Base-by-base conservation (phyloP, 352 stramenopile species). In the Phytophthora niederhauseri region DNA sequence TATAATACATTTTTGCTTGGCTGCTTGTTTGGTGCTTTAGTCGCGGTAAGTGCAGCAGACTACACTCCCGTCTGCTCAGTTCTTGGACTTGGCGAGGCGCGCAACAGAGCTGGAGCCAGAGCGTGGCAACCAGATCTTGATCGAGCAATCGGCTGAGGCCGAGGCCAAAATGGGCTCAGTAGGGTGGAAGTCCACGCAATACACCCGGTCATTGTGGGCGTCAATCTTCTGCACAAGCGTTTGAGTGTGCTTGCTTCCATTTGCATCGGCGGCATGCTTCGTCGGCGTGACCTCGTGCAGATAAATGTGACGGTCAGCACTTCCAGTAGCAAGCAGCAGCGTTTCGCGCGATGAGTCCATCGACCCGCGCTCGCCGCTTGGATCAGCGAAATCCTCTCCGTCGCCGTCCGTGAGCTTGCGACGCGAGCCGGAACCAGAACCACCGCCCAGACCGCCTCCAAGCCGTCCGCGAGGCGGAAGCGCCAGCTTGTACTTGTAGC, bases 131-230 rank as follows among this genome's bases (percentile, higher is more conserved):
- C 90, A 97, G 52, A 97, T 94, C 61, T 94, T 94, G 55, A 97
- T 87, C 9, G 86, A 91, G 59, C 84, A 91, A 57, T 97, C 90
- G 3, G 90, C 88, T 52, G 90, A 97, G 19, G 86, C 88, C 12
- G 88, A 95, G 28, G 87, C 90, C 24, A 97, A 63, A 66, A 97
- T 93, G 24, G 90, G 90, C 46, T 94, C 89, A 0, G 82, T 90
- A 49, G 86, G 90, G 67, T 94, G 85, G 65, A 97, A 97, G 63
- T 97, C 88, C 41, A 94, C 87, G 60, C 87, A 93, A 73, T 97
- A 97, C n/a, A 97, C 87, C 46, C 90, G 90, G 50, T 95, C 90
- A 41, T 62, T 93, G 78, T 97, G 90, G 19, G 82, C 90, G 51
- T 95, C 87, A 49, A 97, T 89, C 74, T 89, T 92, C 64, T 97